These are phyloP conservation scores for Pezicula radicicola DNA, from an alignment of 2,329 filamentous ascomycete genomes.

Conservation along the genomic window DNA sequence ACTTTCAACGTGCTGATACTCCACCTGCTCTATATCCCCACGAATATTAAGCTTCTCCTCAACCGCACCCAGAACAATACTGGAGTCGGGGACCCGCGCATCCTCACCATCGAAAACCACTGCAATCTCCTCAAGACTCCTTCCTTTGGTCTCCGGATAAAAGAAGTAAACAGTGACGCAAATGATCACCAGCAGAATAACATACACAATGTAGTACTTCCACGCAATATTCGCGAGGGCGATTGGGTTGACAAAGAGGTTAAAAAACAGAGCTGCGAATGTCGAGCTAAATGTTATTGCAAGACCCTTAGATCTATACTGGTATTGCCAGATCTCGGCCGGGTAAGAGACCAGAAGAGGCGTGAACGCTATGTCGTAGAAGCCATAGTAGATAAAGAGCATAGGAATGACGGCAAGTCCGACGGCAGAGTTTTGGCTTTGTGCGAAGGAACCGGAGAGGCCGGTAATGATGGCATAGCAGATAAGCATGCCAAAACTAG, in stretches of 20 bases:
- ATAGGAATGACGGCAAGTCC: slow-evolving; percentile 39
- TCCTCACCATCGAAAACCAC: slow-evolving; percentile 16
- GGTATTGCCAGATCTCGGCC: slow-evolving; percentile 36
- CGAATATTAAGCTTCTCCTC: not conserved
- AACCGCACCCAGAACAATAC: not conserved
- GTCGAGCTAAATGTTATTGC: slow-evolving; percentile 27
- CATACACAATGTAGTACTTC: slow-evolving; percentile 25
- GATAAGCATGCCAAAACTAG: slow-evolving; percentile 26
- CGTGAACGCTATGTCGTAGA: slow-evolving; percentile 36
- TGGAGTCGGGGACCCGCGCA: not conserved
- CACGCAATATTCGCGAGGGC: slow-evolving; percentile 35
- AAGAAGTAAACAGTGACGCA: slow-evolving; percentile 9
- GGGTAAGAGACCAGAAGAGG: slow-evolving; percentile 17
- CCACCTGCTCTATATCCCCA: too few species aligned
- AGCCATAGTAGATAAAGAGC: slow-evolving; percentile 43
- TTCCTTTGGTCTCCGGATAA: slow-evolving; percentile 14
- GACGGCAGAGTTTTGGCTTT: slow-evolving; percentile 13
- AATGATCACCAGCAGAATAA: slow-evolving; percentile 9
- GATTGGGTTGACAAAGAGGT: slow-evolving; percentile 44
- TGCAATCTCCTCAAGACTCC: slow-evolving; percentile 14
- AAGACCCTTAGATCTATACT: slow-evolving; percentile 31
- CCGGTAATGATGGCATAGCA: slow-evolving; percentile 12
- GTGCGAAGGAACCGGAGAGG: slow-evolving; percentile 2
- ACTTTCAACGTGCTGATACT: too few species aligned
- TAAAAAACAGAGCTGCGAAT: slow-evolving; percentile 31